Evolutionary conservation across 768 basidiomycete species (phyloP), one percentile per base, ranked within the genome.

Genomic region (Macrolepiota dolichaula): DNA sequence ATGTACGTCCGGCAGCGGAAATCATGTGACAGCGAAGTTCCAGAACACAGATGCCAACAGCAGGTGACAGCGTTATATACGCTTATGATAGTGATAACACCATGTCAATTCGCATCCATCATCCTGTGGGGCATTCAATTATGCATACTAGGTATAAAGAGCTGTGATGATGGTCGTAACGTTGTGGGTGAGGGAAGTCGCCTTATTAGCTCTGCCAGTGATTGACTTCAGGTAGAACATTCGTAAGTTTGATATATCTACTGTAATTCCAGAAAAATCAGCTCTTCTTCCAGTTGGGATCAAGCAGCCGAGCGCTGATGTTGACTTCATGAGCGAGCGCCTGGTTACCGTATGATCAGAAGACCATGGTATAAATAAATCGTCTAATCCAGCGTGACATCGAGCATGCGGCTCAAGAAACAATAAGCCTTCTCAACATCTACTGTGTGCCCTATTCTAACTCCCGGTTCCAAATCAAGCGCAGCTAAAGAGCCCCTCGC

Each of bases 1-100:
- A 72, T 70, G 66, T 66, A 69, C 40, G 19, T 61, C 27, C 55
- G 59, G 50, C 51, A 56, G 47, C 32, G 24, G 27, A 49, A 27
- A 57, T 62, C 60, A 64, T 61, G 60, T 64, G 60, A 64, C 59
- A 24, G 50, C 10, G 49, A 46, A 36, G 17, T 52, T 46, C 51
- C 40, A 60, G 59, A 60, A 60, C 49, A 60, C 49, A 49, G 25
- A 13, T 49, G 47, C 7, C 25, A 49, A 24, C 25, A 24, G 47
- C 59, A 61, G 49, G 59, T 61, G 59, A 54, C 59, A 61, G 46
- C 25, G 24, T 38, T 47, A 15, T 12, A 12, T 27, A 10, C 42
- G 22, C 29, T 29, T 13, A 47, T 22, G 52, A 19, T 57, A 35
- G 38, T 27, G 49, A 58, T 58, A 58, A 51, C 47, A 58, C 24